phyloP scores from a whole-genome alignment of 495 filamentous ascomycete genomes.

The Penicillium alfredii region DNA sequence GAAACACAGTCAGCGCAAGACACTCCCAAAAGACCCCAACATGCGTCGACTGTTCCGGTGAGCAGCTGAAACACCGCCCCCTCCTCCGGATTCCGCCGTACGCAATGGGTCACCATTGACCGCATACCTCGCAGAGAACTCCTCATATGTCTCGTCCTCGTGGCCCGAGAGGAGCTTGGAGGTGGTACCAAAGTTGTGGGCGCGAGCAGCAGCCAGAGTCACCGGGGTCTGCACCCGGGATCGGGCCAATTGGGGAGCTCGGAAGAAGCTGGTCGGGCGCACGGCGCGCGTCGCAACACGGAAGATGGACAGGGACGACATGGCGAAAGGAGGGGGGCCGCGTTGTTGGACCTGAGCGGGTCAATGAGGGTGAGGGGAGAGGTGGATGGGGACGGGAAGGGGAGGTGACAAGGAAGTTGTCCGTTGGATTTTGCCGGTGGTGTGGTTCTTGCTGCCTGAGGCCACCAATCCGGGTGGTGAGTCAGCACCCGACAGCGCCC shows the following conservation, averaged over 20 bases:
- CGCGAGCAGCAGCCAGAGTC: constrained; percentile 44
- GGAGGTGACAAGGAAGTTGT: constrained; percentile 31
- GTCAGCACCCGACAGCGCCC: constrained; percentile 26
- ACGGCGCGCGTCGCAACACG: constrained; percentile 62
- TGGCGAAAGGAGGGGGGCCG: constrained; percentile 36
- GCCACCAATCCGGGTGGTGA: constrained; percentile 13
- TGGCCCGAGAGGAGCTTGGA: constrained; percentile 53
- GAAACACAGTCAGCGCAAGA: constrained; percentile 15
- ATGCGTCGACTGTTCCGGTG: constrained; percentile 8
- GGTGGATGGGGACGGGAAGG: constrained; percentile 25
- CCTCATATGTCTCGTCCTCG: constrained; percentile 94
- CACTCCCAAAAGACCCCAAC: constrained; percentile 4
- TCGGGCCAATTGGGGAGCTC: constrained; percentile 52
- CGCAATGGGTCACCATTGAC: constrained; percentile 26
- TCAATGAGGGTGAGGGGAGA: constrained; percentile 29
- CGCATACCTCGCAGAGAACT: constrained; percentile 94
- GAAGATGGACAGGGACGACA: constrained; percentile 65
- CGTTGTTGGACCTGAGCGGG: constrained; percentile 25
- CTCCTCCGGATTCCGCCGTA: constrained; percentile 6
- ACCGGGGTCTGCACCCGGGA: constrained; percentile 50
- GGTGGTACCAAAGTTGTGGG: constrained; percentile 65
- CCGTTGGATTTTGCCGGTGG: constrained; percentile 47
- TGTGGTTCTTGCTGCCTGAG: constrained; percentile 37
- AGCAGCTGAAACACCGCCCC: constrained; percentile 7
- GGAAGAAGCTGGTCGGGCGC: constrained; percentile 55